Evolutionary conservation across 2,329 filamentous ascomycete species (phyloP).

Genomic region (Diplodia corticola): DNA sequence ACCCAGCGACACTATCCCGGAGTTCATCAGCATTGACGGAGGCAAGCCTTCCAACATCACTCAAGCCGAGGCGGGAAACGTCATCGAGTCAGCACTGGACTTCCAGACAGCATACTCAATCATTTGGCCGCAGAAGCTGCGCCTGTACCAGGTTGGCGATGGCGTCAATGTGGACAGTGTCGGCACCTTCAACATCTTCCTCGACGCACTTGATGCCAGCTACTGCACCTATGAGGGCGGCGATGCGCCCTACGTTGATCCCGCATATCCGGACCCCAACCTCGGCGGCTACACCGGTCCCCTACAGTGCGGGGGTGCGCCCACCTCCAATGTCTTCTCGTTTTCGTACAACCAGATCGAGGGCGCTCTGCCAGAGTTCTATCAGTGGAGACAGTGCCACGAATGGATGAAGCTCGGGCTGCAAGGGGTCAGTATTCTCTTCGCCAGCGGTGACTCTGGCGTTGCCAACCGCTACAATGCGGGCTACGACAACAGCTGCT

Average conservation of each 20-base stretch:
- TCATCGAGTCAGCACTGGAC: constrained; percentile 25
- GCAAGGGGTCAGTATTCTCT: constrained; percentile 51
- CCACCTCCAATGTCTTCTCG: constrained; percentile 58
- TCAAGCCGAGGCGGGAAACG: not conserved
- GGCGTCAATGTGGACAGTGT: constrained; percentile 12
- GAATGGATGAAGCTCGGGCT: constrained; percentile 45
- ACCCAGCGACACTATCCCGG: constrained; percentile 46
- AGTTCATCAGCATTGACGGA: constrained; percentile 50
- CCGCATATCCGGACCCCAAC: constrained; percentile 51
- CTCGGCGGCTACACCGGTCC: constrained; percentile 53
- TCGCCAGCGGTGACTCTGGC: constrained; percentile 52
- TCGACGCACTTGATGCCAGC: constrained; percentile 50
- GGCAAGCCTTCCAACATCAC: constrained; percentile 29
- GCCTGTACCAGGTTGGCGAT: constrained; percentile 26
- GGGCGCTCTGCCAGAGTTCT: constrained; percentile 53
- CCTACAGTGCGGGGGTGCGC: constrained; percentile 50
- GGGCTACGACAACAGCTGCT: constrained; percentile 4
- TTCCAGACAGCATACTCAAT: constrained; percentile 26
- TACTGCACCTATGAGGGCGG: constrained; percentile 54
- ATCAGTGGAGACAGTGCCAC: constrained; percentile 50
- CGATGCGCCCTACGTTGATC: constrained; percentile 51
- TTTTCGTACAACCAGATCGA: constrained; percentile 60
- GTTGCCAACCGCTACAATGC: constrained; percentile 5
- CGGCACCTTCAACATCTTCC: constrained; percentile 30
- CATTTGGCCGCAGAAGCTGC: constrained; percentile 25